Conservation (phyloP, 148 eudicot species). For the Vaccinium myrtillus region DNA sequence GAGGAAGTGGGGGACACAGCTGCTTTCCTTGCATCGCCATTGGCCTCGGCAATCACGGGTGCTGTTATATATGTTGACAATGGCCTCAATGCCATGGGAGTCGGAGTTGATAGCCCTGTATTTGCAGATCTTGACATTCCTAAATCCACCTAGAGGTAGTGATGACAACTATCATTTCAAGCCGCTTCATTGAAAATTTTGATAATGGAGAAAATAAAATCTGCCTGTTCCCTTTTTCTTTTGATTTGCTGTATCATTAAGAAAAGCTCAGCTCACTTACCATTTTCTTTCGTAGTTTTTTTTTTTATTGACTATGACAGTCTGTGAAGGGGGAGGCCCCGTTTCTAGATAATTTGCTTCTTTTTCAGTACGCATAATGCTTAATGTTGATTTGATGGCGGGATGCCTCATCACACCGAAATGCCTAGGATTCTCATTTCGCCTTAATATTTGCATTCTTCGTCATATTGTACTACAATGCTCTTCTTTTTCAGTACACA, state of each 20-base stretch:
- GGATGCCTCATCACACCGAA: neutral
- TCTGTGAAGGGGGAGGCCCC: neutral
- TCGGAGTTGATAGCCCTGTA: constrained; percentile 92
- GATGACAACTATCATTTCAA: neutral
- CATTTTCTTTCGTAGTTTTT: neutral
- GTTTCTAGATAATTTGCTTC: neutral
- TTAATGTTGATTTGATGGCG: neutral
- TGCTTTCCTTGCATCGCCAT: constrained; percentile 91
- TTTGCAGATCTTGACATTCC: constrained; percentile 76
- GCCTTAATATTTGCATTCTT: neutral
- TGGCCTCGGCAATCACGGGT: constrained; percentile 97
- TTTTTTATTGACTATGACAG: neutral
- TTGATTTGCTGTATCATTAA: neutral
- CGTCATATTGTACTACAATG: neutral
- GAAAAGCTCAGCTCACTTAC: neutral
- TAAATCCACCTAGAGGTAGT: constrained; percentile 34
- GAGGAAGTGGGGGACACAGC: constrained; percentile 98
- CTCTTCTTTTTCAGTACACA: neutral
- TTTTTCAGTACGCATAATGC: neutral
- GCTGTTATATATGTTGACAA: constrained; percentile 95
- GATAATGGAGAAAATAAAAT: neutral
- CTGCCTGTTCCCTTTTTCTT: neutral
- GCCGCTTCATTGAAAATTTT: neutral
- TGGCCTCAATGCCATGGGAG: constrained; percentile 95
- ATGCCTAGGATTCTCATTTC: neutral